Evolutionary conservation across 371 early-diverging fungal genomes (phyloP), one percentile per base, ranked within the genome.

Genomic region (Mortierella sp.): DNA sequence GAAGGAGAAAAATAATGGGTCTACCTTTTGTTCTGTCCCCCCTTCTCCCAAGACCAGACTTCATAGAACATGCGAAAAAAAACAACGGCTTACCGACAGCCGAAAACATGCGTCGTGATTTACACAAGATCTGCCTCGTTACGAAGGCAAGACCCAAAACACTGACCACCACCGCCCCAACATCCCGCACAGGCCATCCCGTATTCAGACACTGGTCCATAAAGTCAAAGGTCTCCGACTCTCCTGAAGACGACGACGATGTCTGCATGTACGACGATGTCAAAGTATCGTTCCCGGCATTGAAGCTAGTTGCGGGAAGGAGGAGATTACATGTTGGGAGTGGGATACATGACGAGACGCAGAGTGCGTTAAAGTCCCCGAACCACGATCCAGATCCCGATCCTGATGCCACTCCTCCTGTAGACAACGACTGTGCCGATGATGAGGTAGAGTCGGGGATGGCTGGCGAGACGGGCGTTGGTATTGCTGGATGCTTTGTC

Each of bases 281-380:
- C 50, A 50, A 50, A 13, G 50, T 50, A 13, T 50, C 50, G 50
- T 50, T 50, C 16, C 50, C 14, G 16, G n/a, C 19, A 21, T 61
- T n/a, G 34, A 19, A 28, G 51, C 37, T 13, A 8, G 16, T 55
- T 51, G 43, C 0, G 3, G 43, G 40, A 10, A 34, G 31, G 64
- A 82, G 69, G n/a, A 82, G 79, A 67, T 82, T 82, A 43, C 82
- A 82, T 5, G 76, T 28, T 5, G 82, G 73, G 1, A 82, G 57
- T 1, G 79, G 82, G 10, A 81, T 54, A 46, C 82, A 81, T 3
- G 71, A 11, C 14, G 73, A 73, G 19, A 51, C 13, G 55, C 82
- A 82, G 16, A 82, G 75, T 4, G 34, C 26, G 54, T 61, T 51
- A 37, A 73, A 78, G 67, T 82, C 79, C 16, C 82, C 82, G 70